Evolutionary conservation across 2,329 filamentous ascomycete genomes (phyloP), one percentile per base, ranked within the genome.

Genomic region (Colletotrichum incanum): DNA sequence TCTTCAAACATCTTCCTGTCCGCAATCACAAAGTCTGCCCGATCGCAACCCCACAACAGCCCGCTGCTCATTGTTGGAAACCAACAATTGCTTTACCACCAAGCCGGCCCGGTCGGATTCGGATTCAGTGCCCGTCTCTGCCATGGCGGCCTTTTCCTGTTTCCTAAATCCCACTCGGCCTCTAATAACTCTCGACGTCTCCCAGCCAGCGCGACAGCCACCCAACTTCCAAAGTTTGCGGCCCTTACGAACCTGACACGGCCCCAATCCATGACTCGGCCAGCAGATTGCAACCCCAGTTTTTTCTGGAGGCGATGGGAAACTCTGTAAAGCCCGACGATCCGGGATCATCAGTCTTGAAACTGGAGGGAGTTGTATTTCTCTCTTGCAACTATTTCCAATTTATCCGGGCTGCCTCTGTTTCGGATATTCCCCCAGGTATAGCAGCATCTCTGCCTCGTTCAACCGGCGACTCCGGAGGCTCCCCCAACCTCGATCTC

Each of bases 191-290:
- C 31, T 31, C 41, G 37, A 63, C 49, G 47, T 31, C n/a, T 49
- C 31, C 52, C 52, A 23, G 9, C 12, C 20, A 20, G 52, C 8
- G 16, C n/a, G 34, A 20, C n/a, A 28, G 52, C 9, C 11, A n/a
- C 31, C 31, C 52, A 23, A 54, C 31, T 28, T 23, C 11, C 12
- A 37, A 47, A 9, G 2, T 8, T 9, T 28, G 52, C 26, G n/a
- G 34, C 45, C 37, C 18, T 67, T 54, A 31, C 45, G 47, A 68
- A 68, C 65, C 65, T 69, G 69, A 72, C 65, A 58, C 59, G 59
- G 54, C 63, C 65, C 18, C 43, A 16, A 7, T 12, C 34, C 65
- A 72, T 70, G 70, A 72, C 70, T 72, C 70, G 65, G 45, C 54
- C 20, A 20, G 43, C 41, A 69, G 50, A 72, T 72, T 68, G 43